These are phyloP conservation scores for Phytophthora cryptogea DNA, from an alignment of 352 stramenopile species.

Conservation along the genomic window DNA sequence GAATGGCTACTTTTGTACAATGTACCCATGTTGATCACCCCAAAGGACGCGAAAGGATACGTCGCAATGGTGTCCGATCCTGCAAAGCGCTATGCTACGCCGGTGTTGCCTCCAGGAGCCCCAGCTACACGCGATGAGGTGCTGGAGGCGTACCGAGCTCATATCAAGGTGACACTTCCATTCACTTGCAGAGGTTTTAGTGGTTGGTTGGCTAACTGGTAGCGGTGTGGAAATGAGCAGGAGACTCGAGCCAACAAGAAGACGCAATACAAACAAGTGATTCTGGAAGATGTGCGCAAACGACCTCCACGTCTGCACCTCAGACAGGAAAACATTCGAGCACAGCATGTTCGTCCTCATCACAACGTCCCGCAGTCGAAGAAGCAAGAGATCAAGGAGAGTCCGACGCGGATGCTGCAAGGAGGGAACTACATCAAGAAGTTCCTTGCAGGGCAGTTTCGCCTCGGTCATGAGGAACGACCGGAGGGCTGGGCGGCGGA, in stretches of 20 bases:
- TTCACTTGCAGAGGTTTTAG: background rate
- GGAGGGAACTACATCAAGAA: constrained; percentile 42
- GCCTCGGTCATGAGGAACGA: constrained; percentile 30
- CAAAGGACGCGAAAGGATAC: constrained; percentile 4
- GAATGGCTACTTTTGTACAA: too few species aligned
- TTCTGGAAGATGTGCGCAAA: constrained; percentile 54
- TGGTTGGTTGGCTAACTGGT: background rate
- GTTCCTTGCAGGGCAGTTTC: constrained; percentile 47
- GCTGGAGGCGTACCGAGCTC: constrained; percentile 47
- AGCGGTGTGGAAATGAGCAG: constrained; percentile 29
- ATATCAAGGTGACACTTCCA: constrained; percentile 37
- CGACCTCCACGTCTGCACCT: constrained; percentile 47
- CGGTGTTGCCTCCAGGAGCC: background rate
- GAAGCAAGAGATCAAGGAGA: constrained; percentile 24
- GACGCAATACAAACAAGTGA: constrained; percentile 61
- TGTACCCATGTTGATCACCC: constrained; percentile 11
- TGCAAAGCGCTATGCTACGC: constrained; percentile 6
- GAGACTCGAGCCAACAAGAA: constrained; percentile 49
- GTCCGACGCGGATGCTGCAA: constrained; percentile 18
- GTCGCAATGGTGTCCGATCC: constrained; percentile 4
- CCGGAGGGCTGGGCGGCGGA: constrained; percentile 62
- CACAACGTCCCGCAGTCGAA: constrained; percentile 6
- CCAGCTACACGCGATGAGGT: constrained; percentile 39
- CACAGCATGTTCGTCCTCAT: constrained; percentile 14
- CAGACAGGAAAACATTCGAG: constrained; percentile 32